A percentile compares a stretch with the other conserved stretches of the same genome.
Conservation (phyloP, 805 yeast genomes). For the Hanseniaspora opuntiae region DNA sequence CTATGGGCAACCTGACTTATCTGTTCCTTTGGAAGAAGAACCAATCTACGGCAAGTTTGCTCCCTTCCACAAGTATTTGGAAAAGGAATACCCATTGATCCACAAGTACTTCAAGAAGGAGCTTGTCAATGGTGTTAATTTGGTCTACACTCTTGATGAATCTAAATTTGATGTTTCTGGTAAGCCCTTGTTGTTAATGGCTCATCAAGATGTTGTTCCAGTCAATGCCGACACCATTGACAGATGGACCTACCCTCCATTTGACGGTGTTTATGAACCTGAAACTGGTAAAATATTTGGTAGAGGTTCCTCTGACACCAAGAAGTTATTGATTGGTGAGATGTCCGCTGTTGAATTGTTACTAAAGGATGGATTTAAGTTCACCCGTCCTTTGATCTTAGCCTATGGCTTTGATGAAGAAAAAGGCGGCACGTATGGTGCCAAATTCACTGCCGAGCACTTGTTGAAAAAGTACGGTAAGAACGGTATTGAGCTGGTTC, state of each 20-base stretch:
- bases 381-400: constrained; percentile 39
- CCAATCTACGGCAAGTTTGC: constrained; percentile 14
- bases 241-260: constrained; percentile 51
- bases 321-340: constrained; percentile 44
- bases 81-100: constrained; percentile 36
- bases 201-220: constrained; percentile 67
- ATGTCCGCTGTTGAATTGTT: constrained; percentile 42
- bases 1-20: constrained; percentile 15
- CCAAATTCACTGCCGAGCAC: constrained; percentile 27
- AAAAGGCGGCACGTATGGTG: constrained; percentile 40
- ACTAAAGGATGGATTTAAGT: constrained; percentile 30
- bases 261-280: constrained; percentile 46
- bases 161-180: constrained; percentile 18
- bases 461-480: constrained; percentile 40
- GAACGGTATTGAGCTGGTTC: constrained; percentile 40
- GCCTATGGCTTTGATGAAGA: constrained; percentile 65
- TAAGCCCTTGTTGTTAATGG: constrained; percentile 49
- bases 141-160: constrained; percentile 38
- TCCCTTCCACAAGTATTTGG: constrained; percentile 36
- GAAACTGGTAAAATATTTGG: constrained; percentile 37
- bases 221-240: constrained; percentile 39
- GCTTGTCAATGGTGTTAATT: constrained; percentile 42
- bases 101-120: constrained; percentile 32
- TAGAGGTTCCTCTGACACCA: constrained; percentile 54
- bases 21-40: constrained; percentile 13